Base-by-base conservation (phyloP, 2,329 filamentous ascomycete species). In the Arthrobotrys megalospora region DNA sequence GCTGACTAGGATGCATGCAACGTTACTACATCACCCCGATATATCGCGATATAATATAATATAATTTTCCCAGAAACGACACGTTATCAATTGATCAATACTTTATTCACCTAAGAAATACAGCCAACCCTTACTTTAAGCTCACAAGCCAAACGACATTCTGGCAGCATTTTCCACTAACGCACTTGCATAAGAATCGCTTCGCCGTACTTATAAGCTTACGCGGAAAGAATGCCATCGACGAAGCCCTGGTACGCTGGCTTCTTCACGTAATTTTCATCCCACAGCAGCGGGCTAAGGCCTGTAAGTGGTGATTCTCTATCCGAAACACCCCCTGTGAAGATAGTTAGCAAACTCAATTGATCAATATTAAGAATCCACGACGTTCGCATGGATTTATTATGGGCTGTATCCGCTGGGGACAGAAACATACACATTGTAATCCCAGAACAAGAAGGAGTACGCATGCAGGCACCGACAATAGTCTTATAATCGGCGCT, bases 381-480 rank as follows among this genome's bases (percentile, higher is more conserved):
- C 8, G 43, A 16, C 19, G 32, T 67, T 48, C 21, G 8, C n/a
- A 50, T 19, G 19, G 10, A 38, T 52, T 2, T 38, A 36, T 41
- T 14, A 10, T 47, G 6, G n/a, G 32, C 1, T 16, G 14, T 6
- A 2, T 28, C 8, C 12, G 5, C 3, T 24, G 34, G 10, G 21
- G 50, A 21, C 16, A 6, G 14, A 7, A 2, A 64, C 67, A 21
- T 71, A 71, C 85, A 92, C 47, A 90, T 88, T 0, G 90, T 92
- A 76, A 92, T 88, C 50, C 90, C 90, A 1, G 91, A 87, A 82
- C 90, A 92, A 82, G 89, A 88, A 6, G 85, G 75, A 55, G 89
- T 85, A n/a, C 86, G 84, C 36, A 91, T 82, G 80, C 91, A 92
- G 7, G 88, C 90, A 55, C 88, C 86, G 76, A 87, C 86, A 24